phyloP scores from a whole-genome alignment of 116 monocot genomes.

The Cymodocea nodosa region DNA sequence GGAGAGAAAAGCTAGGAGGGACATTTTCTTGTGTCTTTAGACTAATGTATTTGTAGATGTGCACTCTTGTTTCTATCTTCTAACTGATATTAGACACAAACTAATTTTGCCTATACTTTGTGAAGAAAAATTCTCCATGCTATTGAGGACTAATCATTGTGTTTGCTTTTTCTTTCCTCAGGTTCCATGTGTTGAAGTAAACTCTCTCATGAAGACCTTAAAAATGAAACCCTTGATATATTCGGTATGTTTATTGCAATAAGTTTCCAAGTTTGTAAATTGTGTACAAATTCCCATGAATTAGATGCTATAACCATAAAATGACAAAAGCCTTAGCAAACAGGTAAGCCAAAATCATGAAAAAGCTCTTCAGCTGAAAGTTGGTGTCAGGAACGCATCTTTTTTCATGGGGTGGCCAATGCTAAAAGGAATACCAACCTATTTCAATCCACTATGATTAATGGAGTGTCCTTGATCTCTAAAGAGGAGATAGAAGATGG shows the following conservation, averaged over 20 bases:
- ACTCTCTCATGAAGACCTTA: slow-evolving; percentile 88
- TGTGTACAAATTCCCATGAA: no score
- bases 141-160: background rate
- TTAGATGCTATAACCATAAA: no score
- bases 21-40: background rate
- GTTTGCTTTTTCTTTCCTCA: slow-evolving; percentile 17
- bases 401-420: no score
- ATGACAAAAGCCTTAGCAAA: no score
- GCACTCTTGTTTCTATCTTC: background rate
- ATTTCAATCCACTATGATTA: no score
- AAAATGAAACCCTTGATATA: slow-evolving; percentile 90
- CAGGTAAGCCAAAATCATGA: no score
- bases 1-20: background rate
- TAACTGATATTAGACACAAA: background rate
- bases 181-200: slow-evolving; percentile 94
- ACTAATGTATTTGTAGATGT: background rate
- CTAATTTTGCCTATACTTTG: no score
- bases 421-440: no score
- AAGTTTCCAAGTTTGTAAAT: background rate
- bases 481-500: no score
- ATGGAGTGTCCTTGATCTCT: no score
- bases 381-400: no score
- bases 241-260: slow-evolving; percentile 39
- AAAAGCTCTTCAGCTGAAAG: no score
- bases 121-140: background rate